Conservation (phyloP, 768 basidiomycete species). For the Russula earlei region DNA sequence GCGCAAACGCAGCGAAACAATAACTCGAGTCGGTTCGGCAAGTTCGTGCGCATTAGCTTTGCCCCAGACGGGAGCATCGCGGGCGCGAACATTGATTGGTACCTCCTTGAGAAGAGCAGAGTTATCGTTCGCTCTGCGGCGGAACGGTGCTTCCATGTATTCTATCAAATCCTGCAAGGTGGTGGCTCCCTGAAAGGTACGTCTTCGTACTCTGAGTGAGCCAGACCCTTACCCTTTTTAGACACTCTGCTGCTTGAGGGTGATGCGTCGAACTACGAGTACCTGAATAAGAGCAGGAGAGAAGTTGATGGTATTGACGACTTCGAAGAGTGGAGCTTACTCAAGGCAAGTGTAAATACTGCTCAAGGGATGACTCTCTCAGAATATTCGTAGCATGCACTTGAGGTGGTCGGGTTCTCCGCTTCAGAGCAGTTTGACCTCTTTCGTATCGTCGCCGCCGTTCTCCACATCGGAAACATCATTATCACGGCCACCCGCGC, state of each 20-base stretch:
- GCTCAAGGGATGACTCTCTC: neutral
- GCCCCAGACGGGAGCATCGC: constrained; percentile 89
- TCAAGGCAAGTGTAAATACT: constrained; percentile 47
- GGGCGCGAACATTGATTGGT: constrained; percentile 99
- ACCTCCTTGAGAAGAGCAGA: constrained; percentile 92
- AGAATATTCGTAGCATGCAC: constrained; percentile 45
- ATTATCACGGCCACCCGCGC: constrained; percentile 66
- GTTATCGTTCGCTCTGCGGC: constrained; percentile 82
- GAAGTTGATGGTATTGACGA: constrained; percentile 97
- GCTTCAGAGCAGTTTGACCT: constrained; percentile 79
- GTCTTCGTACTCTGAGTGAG: constrained; percentile 21
- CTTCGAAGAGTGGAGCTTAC: constrained; percentile 70
- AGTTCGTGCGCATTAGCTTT: constrained; percentile 95
- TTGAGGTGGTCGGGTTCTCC: constrained; percentile 86
- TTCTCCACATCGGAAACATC: constrained; percentile 95
- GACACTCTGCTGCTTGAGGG: constrained; percentile 69
- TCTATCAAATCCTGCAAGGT: constrained; percentile 89
- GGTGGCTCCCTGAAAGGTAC: constrained; percentile 59
- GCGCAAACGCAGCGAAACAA: constrained; percentile 98
- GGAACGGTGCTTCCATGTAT: constrained; percentile 93
- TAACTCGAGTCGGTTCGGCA: constrained; percentile 97
- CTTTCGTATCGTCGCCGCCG: constrained; percentile 87
- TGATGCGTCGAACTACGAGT: constrained; percentile 75
- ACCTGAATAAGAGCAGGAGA: constrained; percentile 78
- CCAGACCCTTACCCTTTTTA: constrained; percentile 24